Conservation (phyloP, 768 basidiomycete species). For the Candolleomyces efflorescens region DNA sequence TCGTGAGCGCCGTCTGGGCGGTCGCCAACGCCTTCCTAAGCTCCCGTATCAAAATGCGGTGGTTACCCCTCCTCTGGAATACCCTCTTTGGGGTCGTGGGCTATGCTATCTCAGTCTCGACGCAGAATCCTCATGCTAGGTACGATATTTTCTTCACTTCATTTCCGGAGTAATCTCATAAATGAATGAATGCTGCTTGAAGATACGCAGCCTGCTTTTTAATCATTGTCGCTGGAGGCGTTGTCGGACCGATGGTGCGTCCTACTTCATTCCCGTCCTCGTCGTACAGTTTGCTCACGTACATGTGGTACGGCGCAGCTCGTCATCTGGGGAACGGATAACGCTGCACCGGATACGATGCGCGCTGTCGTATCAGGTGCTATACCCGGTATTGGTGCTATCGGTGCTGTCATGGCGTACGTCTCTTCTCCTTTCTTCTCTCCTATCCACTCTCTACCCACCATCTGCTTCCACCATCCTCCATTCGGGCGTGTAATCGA, state of each 20-base stretch:
- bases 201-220: conserved; percentile 46
- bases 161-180: neutral
- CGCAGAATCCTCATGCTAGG: conserved; percentile 38
- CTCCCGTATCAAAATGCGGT: conserved; percentile 33
- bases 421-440: conserved; percentile 7
- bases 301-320: conserved; percentile 22
- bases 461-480: neutral
- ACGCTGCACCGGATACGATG: conserved; percentile 46
- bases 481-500: neutral
- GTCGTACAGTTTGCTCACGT: neutral
- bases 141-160: neutral
- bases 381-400: conserved; percentile 41
- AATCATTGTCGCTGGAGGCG: conserved; percentile 33
- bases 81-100: conserved; percentile 32
- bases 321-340: conserved; percentile 45
- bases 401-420: conserved; percentile 43
- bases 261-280: neutral
- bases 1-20: conserved; percentile 39
- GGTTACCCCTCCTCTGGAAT: conserved; percentile 29
- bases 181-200: neutral
- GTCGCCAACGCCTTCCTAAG: conserved; percentile 29
- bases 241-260: conserved; percentile 32
- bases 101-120: conserved; percentile 39
- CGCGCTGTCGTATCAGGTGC: conserved; percentile 40
- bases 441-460: neutral